Evolutionary conservation across 1,139 yeast genomes (phyloP).

Genomic region (Yamadazyma membranifaciens): DNA sequence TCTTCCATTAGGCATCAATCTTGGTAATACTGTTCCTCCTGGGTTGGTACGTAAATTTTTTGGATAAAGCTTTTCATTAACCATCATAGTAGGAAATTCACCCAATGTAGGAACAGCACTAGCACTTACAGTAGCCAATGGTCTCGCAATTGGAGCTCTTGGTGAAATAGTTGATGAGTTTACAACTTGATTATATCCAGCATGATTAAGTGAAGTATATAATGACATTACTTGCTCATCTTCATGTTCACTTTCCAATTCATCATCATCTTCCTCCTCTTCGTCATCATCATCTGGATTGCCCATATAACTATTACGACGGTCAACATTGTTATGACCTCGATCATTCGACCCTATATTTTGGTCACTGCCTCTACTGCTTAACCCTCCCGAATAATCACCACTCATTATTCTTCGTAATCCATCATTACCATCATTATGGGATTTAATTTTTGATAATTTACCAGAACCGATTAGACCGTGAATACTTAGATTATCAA

Average conservation of each 20-base stretch:
- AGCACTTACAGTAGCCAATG: conserved; percentile 17
- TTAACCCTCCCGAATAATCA: conserved; percentile 4
- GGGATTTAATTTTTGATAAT: conserved; percentile 13
- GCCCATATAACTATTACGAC: background rate
- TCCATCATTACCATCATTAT: conserved; percentile 10
- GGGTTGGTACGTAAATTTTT: conserved; percentile 13
- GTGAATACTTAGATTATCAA: conserved; percentile 14
- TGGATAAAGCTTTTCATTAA: conserved; percentile 27
- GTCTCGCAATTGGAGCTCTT: conserved; percentile 21
- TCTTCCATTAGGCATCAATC: conserved; percentile 9
- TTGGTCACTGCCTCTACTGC: conserved; percentile 1
- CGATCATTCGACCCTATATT: conserved; percentile 4
- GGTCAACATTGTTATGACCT: background rate
- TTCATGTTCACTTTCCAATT: conserved; percentile 42
- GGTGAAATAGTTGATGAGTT: conserved; percentile 24
- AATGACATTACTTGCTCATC: conserved; percentile 55
- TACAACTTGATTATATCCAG: conserved; percentile 17
- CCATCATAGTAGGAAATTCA: conserved; percentile 43
- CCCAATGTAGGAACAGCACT: conserved; percentile 42
- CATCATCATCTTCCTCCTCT: conserved; percentile 16
- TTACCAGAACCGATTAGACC: conserved; percentile 13
- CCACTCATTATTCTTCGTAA: conserved; percentile 11
- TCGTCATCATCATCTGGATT: conserved; percentile 5
- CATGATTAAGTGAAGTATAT: conserved; percentile 41
- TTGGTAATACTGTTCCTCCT: conserved; percentile 10